Evolutionary conservation across 2,329 filamentous ascomycete genomes (phyloP), one percentile per base, ranked within the genome.

Genomic region (Didymosphaeria variabile): DNA sequence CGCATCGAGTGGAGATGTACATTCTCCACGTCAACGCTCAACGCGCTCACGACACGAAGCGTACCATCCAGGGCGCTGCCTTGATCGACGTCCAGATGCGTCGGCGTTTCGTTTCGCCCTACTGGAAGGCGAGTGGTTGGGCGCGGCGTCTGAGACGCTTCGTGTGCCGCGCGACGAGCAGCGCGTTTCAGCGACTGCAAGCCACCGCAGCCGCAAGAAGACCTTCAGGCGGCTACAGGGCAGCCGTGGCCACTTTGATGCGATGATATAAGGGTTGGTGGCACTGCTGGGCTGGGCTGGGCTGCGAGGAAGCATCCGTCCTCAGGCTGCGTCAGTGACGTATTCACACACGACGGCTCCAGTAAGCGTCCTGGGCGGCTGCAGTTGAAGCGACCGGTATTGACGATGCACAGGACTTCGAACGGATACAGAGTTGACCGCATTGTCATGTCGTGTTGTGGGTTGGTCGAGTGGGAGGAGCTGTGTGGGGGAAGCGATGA

Each of bases 1-100:
- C 31, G 23, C n/a, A 23, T 68, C 59, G 47, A 62, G 58, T 60
- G 57, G 62, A 63, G 68, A 69, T 66, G 67, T 54, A 31, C 67
- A 58, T 58, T 58, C 57, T 65, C 67, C 51, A 32, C 57, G 55
- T 32, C 51, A 59, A 49, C 12, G 15, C 46, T 26, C 17, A 32
- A 54, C 32, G 44, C 34, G 36, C 56, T 15, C 47, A 58, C 52
- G 50, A 58, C 47, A 19, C 31, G 23, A 46, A 32, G 38, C 29
- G 46, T 47, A 17, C 47, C 38, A 53, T 36, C 40, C 26, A 46
- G 38, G 19, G n/a, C 15, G 29, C 7, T 26, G 23, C 47, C 36
- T 13, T 13, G 36, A 36, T 52, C 5, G 38, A 29, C 19, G 26
- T 13, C 23, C 23, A 55, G 52, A 38, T 55, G 42, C 42, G 31